Evolutionary conservation across 495 filamentous ascomycete genomes (phyloP).

Genomic region (Neurospora sp.): DNA sequence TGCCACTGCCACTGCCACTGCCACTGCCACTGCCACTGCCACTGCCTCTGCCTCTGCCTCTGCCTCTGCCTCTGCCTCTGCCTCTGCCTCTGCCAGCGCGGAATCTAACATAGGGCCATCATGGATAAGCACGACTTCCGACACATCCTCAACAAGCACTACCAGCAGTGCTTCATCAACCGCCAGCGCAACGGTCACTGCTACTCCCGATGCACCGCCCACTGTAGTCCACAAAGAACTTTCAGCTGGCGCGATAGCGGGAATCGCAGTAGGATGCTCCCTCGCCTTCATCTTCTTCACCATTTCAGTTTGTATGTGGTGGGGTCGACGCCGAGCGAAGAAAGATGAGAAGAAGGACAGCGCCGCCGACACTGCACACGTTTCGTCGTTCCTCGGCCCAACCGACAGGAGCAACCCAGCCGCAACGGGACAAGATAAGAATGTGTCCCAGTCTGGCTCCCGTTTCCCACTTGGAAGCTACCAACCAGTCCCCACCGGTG

Average conservation of each 20-base stretch:
- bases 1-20: background rate
- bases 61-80: background rate
- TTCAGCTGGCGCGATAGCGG: constrained; percentile 10
- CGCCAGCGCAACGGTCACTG: background rate
- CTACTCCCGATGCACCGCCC: background rate
- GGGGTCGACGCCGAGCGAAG: constrained; percentile 2
- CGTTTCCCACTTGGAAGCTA: background rate
- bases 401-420: background rate
- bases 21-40: background rate
- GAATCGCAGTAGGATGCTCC: constrained; percentile 11
- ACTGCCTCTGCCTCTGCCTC: too few species aligned
- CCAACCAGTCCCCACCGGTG: background rate
- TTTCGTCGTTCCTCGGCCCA: background rate
- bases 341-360: constrained; percentile 4
- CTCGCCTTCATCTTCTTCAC: constrained; percentile 7
- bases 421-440: background rate
- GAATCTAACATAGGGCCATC: background rate
- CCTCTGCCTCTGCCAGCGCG: background rate
- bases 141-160: background rate
- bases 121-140: background rate
- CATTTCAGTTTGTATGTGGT: constrained; percentile 9
- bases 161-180: background rate
- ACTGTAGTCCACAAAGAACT: background rate
- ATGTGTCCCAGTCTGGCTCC: background rate
- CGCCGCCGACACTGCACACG: background rate